Base-by-base conservation (phyloP, 1,284 basidiomycete genomes). In the Coriolopsis trogii region DNA sequence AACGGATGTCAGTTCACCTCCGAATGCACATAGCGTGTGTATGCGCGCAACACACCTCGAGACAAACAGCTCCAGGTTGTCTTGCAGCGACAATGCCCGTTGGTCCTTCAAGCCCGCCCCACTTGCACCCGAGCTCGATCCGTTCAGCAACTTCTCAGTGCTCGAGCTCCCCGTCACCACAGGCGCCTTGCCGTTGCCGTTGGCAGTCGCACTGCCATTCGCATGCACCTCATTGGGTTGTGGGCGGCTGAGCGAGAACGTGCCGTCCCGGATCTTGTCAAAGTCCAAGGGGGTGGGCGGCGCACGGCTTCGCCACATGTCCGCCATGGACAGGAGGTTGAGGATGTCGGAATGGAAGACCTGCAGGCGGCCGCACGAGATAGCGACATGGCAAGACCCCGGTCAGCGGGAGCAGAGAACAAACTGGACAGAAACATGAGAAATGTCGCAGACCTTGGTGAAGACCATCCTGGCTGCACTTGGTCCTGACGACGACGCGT, bases 291-390 rank as follows among this genome's bases (percentile, higher is more conserved):
- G 87, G 0, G 81, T 83, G 0, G 97, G 97, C 56, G 88, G 89
- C 21, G 85, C 82, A 24, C 97, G 84, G 8, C 88, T 82, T 40
- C 86, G 87, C 97, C 97, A 99, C 95, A 99, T 98, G 64, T 98
- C 96, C n/a, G 87, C 77, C 97, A 99, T 99, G 12, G 82, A 82
- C 12, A 99, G 76, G 1, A 99, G 77, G 42, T 97, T 91, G 51
- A 85, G 80, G 60, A 98, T 93, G 63, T 99, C 97, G 1, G 82
- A 71, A 57, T 87, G 79, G 76, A 95, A 99, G 8, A 98, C 89
- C 91, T 95, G 61, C n/a, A 20, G 21, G 20, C 13, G n/a, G n/a
- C n/a, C 15, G 3, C 10, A n/a, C 33, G 15, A 34, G 8, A 34
- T 25, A 40, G 25, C 39, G 28, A 25, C 25, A 39, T 21, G 9